Evolutionary conservation across 805 yeast genomes (phyloP).

Genomic region (Teunomyces barrocoloradensis): DNA sequence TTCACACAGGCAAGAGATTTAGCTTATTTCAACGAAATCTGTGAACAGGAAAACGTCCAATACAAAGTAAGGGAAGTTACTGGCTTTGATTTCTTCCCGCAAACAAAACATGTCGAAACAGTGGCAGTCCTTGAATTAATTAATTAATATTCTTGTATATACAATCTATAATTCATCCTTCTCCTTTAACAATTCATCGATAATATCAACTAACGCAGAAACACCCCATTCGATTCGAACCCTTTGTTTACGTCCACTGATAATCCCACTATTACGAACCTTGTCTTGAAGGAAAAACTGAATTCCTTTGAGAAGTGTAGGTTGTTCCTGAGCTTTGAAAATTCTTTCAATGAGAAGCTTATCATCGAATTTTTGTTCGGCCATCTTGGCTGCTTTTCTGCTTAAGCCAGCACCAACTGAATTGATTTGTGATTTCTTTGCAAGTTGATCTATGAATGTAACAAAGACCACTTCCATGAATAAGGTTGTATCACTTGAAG

Average conservation of each 20-base stretch:
- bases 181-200: slow-evolving; percentile 37
- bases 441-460: slow-evolving; percentile 62
- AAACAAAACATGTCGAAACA: slow-evolving; percentile 57
- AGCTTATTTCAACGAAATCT: slow-evolving; percentile 24
- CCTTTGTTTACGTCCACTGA: slow-evolving; percentile 53
- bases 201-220: slow-evolving; percentile 51
- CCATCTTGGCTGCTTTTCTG: slow-evolving; percentile 24
- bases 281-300: slow-evolving; percentile 55
- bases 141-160: slow-evolving; percentile 7
- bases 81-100: slow-evolving; percentile 53
- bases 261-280: slow-evolving; percentile 44
- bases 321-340: slow-evolving; percentile 56
- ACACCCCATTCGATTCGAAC: slow-evolving; percentile 68
- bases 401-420: slow-evolving; percentile 43
- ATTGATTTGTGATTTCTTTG: slow-evolving; percentile 56
- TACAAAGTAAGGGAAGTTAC: slow-evolving; percentile 20
- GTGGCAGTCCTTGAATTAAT: slow-evolving; percentile 43
- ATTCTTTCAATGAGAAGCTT: slow-evolving; percentile 47
- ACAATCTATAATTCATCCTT: neutral
- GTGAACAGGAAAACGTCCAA: slow-evolving; percentile 9
- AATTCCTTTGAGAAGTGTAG: slow-evolving; percentile 61
- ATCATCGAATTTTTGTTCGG: slow-evolving; percentile 45
- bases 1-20: slow-evolving; percentile 47
- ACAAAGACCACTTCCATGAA: slow-evolving; percentile 75
- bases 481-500: slow-evolving; percentile 58